Evolutionary conservation across 2,329 filamentous ascomycete genomes (phyloP).

Genomic region (Neonectria coccinea): DNA sequence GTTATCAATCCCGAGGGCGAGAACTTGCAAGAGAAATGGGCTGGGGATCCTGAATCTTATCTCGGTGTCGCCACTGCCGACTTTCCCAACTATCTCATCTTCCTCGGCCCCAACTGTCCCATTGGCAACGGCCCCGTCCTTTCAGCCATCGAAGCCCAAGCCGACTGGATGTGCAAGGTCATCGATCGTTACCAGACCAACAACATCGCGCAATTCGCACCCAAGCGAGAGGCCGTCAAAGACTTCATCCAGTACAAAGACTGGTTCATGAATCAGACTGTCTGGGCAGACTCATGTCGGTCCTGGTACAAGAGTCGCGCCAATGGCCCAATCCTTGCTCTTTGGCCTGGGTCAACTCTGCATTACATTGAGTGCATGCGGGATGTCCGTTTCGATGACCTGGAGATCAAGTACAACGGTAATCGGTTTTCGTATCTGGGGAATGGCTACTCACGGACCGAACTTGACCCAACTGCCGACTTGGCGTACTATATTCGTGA

Average conservation of each 20-base stretch:
- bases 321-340: constrained; percentile 58
- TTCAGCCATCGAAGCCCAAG: constrained; percentile 58
- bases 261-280: constrained; percentile 56
- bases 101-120: constrained; percentile 56
- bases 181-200: constrained; percentile 61
- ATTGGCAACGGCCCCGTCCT: constrained; percentile 54
- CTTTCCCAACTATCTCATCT: constrained; percentile 68
- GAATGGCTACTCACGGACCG: constrained; percentile 57
- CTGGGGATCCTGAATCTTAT: constrained; percentile 60
- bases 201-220: constrained; percentile 57
- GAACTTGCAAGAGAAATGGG: constrained; percentile 64
- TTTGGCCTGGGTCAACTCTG: constrained; percentile 54
- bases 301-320: constrained; percentile 62
- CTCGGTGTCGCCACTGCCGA: constrained; percentile 65
- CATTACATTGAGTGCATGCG: constrained; percentile 62
- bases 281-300: constrained; percentile 55
- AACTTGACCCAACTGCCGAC: constrained; percentile 54
- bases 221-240: constrained; percentile 58
- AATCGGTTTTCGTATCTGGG: constrained; percentile 56
- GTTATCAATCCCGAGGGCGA: constrained; percentile 60
- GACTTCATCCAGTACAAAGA: constrained; percentile 63
- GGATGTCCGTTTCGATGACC: constrained; percentile 60
- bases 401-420: constrained; percentile 54
- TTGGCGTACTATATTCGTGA: constrained; percentile 54
- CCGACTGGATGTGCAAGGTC: constrained; percentile 62